Conservation (phyloP, 2,329 filamentous ascomycete species). For the Neocatenulostroma microsporum region DNA sequence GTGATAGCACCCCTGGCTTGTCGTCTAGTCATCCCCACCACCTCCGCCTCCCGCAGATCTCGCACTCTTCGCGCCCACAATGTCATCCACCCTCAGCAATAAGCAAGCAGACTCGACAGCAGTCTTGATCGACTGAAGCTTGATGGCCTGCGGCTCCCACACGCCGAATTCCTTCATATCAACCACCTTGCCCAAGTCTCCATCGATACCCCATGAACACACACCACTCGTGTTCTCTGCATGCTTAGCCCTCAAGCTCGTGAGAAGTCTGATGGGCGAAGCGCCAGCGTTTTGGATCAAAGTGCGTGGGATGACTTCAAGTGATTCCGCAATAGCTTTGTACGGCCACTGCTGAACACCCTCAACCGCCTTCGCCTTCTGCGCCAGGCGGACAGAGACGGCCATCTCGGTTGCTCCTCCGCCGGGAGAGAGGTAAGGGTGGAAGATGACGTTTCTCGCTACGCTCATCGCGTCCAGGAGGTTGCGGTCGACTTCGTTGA, state of each 20-base stretch:
- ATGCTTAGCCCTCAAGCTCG: constrained; percentile 89
- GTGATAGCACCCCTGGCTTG: too few relatives aligned
- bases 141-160: constrained; percentile 97
- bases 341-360: constrained; percentile 99
- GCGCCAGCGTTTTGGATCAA: constrained; percentile 93
- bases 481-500: constrained; percentile 98
- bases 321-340: constrained; percentile 90
- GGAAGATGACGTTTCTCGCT: constrained; percentile 95
- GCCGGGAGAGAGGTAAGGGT: constrained; percentile 84
- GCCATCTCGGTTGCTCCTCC: constrained; percentile 99
- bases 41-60: constrained; percentile 57
- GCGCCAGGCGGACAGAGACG: constrained; percentile 75
- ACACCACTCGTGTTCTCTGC: constrained; percentile 61
- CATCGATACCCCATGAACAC: constrained; percentile 88
- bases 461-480: constrained; percentile 98
- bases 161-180: constrained; percentile 98
- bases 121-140: constrained; percentile 98
- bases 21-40: constrained; percentile 48
- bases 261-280: constrained; percentile 86
- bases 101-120: constrained; percentile 95
- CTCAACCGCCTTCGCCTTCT: constrained; percentile 85
- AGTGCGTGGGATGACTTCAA: constrained; percentile 96
- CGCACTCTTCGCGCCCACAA: constrained; percentile 89
- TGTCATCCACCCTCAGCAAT: constrained; percentile 91
- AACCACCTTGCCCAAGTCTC: constrained; percentile 80